Evolutionary conservation across 345 rosid genomes (phyloP).

Genomic region (Erysimum cheiranthoides): DNA sequence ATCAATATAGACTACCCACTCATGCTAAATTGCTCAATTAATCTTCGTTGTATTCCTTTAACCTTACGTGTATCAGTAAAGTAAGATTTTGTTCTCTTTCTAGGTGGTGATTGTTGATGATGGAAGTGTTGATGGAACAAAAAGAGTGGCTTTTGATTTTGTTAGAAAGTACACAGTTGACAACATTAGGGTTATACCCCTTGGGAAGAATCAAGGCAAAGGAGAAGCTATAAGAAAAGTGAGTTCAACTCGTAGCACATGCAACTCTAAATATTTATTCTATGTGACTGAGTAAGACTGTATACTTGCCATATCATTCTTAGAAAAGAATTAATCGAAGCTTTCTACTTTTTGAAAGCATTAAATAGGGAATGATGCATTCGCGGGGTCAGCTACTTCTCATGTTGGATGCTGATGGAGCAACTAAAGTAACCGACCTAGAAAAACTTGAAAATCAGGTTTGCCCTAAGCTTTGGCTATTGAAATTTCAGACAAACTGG

Average conservation of each 20-base stretch:
- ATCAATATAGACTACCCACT: neutral
- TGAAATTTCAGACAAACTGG: neutral
- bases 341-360: conserved; percentile 78
- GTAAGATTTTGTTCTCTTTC: neutral
- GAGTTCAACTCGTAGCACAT: conserved; percentile 54
- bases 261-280: neutral
- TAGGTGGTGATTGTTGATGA: conserved; percentile 94
- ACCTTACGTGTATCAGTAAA: conserved; percentile 7
- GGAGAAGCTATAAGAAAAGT: conserved; percentile 99
- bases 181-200: conserved; percentile 80
- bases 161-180: conserved; percentile 77
- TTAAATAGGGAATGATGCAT: conserved; percentile 99
- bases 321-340: conserved; percentile 55
- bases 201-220: conserved; percentile 95
- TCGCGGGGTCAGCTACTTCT: conserved; percentile 94
- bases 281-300: conserved; percentile 12
- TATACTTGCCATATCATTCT: conserved; percentile 19
- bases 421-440: conserved; percentile 89
- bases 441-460: conserved; percentile 99
- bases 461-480: conserved; percentile 31
- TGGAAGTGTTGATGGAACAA: conserved; percentile 92
- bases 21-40: neutral
- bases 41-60: conserved; percentile 4
- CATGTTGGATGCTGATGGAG: conserved; percentile 99
- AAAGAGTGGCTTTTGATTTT: conserved; percentile 80